These are phyloP conservation scores for Castanea crenata DNA, from an alignment of 306 rosid species.

Conservation along the genomic window DNA sequence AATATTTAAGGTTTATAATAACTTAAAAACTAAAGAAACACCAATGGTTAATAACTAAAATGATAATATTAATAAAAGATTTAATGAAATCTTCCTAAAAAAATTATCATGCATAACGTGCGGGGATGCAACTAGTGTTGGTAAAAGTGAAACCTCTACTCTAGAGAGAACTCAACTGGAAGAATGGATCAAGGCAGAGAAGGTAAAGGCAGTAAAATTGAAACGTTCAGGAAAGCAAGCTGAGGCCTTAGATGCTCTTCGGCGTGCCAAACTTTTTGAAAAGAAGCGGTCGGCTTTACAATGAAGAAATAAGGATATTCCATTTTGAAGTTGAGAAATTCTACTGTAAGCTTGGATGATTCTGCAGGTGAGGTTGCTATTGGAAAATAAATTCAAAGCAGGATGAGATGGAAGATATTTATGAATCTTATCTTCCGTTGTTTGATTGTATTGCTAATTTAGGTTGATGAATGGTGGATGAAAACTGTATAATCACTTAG, in stretches of 20 bases:
- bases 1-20: too few relatives aligned
- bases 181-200: slow-evolving; percentile 88
- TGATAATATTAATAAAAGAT: too few relatives aligned
- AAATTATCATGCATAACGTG: too few relatives aligned
- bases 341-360: slow-evolving; percentile 11
- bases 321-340: slow-evolving; percentile 24
- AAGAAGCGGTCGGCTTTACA: slow-evolving; percentile 56
- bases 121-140: background rate
- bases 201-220: slow-evolving; percentile 72
- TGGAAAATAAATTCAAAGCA: slow-evolving; percentile 12
- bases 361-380: slow-evolving; percentile 6
- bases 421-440: slow-evolving; percentile 18
- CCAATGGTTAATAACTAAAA: too few relatives aligned
- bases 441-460: slow-evolving; percentile 2
- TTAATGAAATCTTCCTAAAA: too few relatives aligned
- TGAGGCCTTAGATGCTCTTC: slow-evolving; percentile 92
- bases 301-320: slow-evolving; percentile 31
- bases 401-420: slow-evolving; percentile 15
- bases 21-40: too few relatives aligned
- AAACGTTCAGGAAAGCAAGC: slow-evolving; percentile 90
- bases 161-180: slow-evolving; percentile 68
- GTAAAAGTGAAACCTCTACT: slow-evolving; percentile 38
- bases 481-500: slow-evolving; percentile 7
- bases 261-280: slow-evolving; percentile 76
- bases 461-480: slow-evolving; percentile 14